phyloP scores from a whole-genome alignment of 495 filamentous ascomycete genomes.

The Daldinia vernicosa region DNA sequence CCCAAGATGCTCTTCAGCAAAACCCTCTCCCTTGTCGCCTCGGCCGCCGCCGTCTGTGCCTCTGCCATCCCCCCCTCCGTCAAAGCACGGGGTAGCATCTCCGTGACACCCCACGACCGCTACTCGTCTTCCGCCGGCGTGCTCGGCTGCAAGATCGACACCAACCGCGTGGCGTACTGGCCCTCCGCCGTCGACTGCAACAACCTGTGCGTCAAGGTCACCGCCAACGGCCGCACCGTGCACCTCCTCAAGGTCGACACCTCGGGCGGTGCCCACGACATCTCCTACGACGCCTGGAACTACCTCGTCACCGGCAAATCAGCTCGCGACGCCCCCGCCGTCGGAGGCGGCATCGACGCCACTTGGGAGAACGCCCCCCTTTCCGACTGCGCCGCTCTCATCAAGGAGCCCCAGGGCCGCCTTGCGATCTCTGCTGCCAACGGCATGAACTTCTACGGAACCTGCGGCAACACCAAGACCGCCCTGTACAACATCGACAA shows the following conservation, averaged over 20 bases:
- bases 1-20: constrained; percentile 32
- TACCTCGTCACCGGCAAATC: constrained; percentile 42
- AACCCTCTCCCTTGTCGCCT: constrained; percentile 23
- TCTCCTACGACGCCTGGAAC: constrained; percentile 49
- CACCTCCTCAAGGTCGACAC: constrained; percentile 44
- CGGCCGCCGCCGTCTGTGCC: constrained; percentile 24
- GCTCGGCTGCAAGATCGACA: constrained; percentile 49
- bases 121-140: constrained; percentile 46
- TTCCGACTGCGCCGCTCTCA: constrained; percentile 40
- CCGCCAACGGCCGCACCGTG: constrained; percentile 33
- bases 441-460: constrained; percentile 45
- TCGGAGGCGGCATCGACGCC: constrained; percentile 39
- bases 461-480: constrained; percentile 47
- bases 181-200: constrained; percentile 41
- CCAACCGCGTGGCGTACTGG: constrained; percentile 50
- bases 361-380: constrained; percentile 38
- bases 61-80: constrained; percentile 11
- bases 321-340: constrained; percentile 24
- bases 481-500: constrained; percentile 49
- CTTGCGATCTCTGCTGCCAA: constrained; percentile 45
- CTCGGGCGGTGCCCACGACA: constrained; percentile 44
- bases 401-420: constrained; percentile 22
- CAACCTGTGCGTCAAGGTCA: constrained; percentile 45
- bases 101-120: constrained; percentile 45
- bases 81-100: constrained; percentile 2